Evolutionary conservation across 257 asterid genomes (phyloP).

Genomic region (Nicotiana tabacum): DNA sequence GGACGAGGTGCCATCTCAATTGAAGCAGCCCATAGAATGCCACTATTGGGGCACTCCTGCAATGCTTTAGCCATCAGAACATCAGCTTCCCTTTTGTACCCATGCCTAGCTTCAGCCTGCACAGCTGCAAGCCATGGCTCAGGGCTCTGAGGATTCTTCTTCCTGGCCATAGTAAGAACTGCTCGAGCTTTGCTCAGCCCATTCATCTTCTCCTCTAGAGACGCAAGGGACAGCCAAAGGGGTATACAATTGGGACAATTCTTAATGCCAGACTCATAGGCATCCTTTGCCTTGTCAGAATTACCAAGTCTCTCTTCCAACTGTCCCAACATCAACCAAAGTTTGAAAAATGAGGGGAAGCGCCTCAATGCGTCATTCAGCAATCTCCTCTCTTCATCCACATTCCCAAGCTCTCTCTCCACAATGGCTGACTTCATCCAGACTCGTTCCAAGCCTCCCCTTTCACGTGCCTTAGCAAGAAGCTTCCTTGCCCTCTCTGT

Average conservation of each 20-base stretch:
- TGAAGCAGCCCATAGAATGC: conserved; percentile 74
- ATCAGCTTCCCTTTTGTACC: conserved; percentile 77
- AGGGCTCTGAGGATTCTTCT: conserved; percentile 71
- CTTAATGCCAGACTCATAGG: conserved; percentile 61
- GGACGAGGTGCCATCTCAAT: conserved; percentile 78
- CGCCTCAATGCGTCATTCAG: conserved; percentile 70
- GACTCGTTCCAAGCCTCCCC: too few species aligned
- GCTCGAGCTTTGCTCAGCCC: conserved; percentile 79
- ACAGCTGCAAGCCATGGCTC: conserved; percentile 90
- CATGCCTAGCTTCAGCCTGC: conserved; percentile 70
- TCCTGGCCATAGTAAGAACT: conserved; percentile 72
- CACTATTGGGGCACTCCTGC: conserved; percentile 85
- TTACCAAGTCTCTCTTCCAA: conserved; percentile 69
- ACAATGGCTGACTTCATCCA: conserved; percentile 97
- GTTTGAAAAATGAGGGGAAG: conserved; percentile 74
- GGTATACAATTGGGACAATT: conserved; percentile 63
- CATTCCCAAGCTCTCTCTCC: conserved; percentile 75
- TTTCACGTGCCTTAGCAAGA: conserved; percentile 58
- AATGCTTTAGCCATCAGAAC: conserved; percentile 81
- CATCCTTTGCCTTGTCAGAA: conserved; percentile 58
- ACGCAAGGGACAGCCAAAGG: conserved; percentile 81
- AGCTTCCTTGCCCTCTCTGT: conserved; percentile 85
- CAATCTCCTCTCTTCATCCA: conserved; percentile 63
- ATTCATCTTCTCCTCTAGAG: conserved; percentile 64
- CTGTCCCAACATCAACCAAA: conserved; percentile 92